Evolutionary conservation across 31 red algal species (phyloP).

Genomic region (Bonnemaisonia californica): DNA sequence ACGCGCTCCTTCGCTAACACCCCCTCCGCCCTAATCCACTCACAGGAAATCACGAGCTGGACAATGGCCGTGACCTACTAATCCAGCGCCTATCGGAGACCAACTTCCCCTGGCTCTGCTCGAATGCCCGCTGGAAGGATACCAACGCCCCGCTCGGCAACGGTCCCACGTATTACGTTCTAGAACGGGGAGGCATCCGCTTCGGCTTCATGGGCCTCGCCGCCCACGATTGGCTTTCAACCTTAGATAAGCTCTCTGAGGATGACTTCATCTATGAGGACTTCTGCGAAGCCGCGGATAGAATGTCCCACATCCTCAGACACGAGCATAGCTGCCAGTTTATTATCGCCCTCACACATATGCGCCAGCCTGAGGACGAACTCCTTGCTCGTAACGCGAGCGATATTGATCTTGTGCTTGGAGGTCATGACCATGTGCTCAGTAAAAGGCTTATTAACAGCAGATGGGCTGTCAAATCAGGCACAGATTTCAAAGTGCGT

Average conservation of each 20-base stretch:
- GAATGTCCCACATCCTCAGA: slow-evolving; percentile 19
- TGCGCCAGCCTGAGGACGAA: slow-evolving; percentile 69
- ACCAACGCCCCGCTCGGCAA: slow-evolving; percentile 4
- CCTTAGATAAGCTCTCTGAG: slow-evolving; percentile 4
- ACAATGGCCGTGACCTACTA: slow-evolving; percentile 50
- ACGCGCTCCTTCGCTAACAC: no score
- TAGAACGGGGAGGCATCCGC: slow-evolving; percentile 26
- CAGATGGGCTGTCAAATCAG: slow-evolving; percentile 56
- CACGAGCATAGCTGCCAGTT: slow-evolving; percentile 30
- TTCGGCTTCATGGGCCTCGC: slow-evolving; percentile 78
- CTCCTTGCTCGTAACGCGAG: slow-evolving; percentile 30
- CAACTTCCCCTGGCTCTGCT: slow-evolving; percentile 64
- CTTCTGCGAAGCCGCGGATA: slow-evolving; percentile 13
- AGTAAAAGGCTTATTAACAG: neutral
- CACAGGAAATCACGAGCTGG: slow-evolving; percentile 77
- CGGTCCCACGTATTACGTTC: neutral
- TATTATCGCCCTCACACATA: slow-evolving; percentile 75
- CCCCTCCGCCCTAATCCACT: no score
- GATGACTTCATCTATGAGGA: slow-evolving; percentile 34
- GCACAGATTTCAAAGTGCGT: slow-evolving; percentile 72
- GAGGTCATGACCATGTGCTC: slow-evolving; percentile 75
- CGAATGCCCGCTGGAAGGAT: slow-evolving; percentile 32
- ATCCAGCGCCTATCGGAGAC: slow-evolving; percentile 41
- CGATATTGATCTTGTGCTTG: slow-evolving; percentile 61
- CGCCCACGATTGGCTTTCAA: slow-evolving; percentile 42